Percentiles rank a stretch among this genome's conserved stretches.
These are phyloP conservation scores for Ensete glaucum DNA, from an alignment of 176 grass and related monocot species.

Conservation along the genomic window DNA sequence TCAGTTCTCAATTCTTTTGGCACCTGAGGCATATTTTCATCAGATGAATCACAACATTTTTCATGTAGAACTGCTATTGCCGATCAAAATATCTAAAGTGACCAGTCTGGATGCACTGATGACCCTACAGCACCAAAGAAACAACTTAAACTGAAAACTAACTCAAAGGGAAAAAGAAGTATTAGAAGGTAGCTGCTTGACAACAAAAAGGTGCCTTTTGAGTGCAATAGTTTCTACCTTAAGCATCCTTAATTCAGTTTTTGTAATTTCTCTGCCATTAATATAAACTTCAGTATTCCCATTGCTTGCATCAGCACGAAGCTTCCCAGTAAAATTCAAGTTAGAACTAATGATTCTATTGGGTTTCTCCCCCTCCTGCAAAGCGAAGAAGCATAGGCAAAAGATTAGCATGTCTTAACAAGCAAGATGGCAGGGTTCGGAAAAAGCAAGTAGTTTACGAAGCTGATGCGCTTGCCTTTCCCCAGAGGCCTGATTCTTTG, in stretches of 20 bases:
- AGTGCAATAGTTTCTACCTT: slow-evolving; percentile 31
- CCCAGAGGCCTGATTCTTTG: slow-evolving; percentile 94
- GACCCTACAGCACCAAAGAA: neutral
- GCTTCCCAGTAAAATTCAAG: slow-evolving; percentile 79
- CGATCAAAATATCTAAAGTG: neutral
- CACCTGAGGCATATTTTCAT: too few species aligned
- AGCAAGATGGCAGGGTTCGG: neutral
- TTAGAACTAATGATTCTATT: slow-evolving; percentile 59
- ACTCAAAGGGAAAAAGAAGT: neutral
- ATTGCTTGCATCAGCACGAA: slow-evolving; percentile 65
- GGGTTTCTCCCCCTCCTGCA: slow-evolving; percentile 75
- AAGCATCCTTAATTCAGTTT: slow-evolving; percentile 56
- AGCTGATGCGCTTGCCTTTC: slow-evolving; percentile 41
- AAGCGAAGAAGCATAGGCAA: slow-evolving; percentile 11
- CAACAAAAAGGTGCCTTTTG: neutral
- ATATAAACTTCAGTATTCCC: slow-evolving; percentile 82
- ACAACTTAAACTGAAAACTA: neutral
- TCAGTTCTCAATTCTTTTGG: neutral
- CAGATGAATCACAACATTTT: neutral
- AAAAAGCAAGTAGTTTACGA: slow-evolving; percentile 1
- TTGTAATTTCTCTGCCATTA: slow-evolving; percentile 91
- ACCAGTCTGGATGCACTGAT: neutral
- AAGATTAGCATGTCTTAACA: neutral
- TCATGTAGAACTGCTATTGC: neutral
- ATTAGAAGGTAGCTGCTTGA: neutral